phyloP scores from a whole-genome alignment of 2,329 filamentous ascomycete genomes.

The Tolypocladium paradoxum region DNA sequence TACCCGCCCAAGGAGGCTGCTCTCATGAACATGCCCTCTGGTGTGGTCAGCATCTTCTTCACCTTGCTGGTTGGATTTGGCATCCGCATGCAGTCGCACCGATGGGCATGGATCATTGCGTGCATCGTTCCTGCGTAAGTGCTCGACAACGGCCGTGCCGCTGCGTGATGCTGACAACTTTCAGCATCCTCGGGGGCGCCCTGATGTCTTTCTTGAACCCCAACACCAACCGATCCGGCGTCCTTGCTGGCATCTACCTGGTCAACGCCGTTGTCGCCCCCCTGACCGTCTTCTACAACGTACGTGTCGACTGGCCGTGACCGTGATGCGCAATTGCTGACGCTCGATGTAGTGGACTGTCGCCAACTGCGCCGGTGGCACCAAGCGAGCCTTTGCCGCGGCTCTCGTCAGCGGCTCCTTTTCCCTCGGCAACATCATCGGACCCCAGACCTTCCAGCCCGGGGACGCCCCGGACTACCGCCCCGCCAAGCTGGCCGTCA shows the following conservation, averaged over 20 bases:
- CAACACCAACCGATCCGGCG: slow-evolving; percentile 30
- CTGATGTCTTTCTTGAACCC: slow-evolving; percentile 41
- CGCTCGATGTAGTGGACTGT: slow-evolving; percentile 28
- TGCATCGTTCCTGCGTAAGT: slow-evolving; percentile 37
- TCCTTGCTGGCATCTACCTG: slow-evolving; percentile 38
- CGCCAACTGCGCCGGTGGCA: slow-evolving; percentile 40
- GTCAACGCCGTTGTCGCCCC: slow-evolving; percentile 38
- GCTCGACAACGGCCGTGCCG: background rate
- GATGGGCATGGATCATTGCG: slow-evolving; percentile 38
- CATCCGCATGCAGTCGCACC: slow-evolving; percentile 33
- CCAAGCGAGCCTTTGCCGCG: slow-evolving; percentile 39
- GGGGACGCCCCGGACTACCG: slow-evolving; percentile 40
- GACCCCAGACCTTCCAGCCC: slow-evolving; percentile 43
- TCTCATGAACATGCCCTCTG: slow-evolving; percentile 44
- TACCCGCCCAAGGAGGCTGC: slow-evolving; percentile 34
- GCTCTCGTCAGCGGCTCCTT: slow-evolving; percentile 39
- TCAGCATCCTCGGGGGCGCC: slow-evolving; percentile 34
- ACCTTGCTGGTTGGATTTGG: slow-evolving; percentile 37
- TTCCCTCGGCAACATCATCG: slow-evolving; percentile 44
- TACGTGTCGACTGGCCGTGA: slow-evolving; percentile 11
- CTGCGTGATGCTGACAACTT: background rate
- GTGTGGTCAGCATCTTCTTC: slow-evolving; percentile 40
- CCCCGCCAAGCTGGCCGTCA: slow-evolving; percentile 43
- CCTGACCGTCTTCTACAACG: slow-evolving; percentile 33
- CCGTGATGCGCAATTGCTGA: background rate